A percentile compares a stretch with the other conserved stretches of the same genome.
phyloP scores from a whole-genome alignment of 2,329 filamentous ascomycete genomes.

The Biscogniauxia sp. region DNA sequence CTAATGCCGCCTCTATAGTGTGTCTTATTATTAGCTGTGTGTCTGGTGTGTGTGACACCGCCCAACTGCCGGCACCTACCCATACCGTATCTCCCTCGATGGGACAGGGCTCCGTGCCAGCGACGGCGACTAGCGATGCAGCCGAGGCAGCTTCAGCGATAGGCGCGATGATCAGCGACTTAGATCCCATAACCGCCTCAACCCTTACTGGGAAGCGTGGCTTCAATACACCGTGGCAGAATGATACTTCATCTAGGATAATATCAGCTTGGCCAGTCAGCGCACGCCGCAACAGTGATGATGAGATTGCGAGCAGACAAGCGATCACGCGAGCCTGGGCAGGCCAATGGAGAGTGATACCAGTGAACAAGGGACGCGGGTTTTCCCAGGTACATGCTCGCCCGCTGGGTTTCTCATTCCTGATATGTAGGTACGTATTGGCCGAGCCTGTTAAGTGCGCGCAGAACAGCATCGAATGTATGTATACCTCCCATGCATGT shows the following conservation, averaged over 20 bases:
- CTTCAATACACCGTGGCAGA: neutral
- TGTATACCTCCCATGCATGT: too few relatives aligned
- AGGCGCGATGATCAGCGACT: neutral
- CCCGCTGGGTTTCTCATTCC: neutral
- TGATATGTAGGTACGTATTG: neutral
- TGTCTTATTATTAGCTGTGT: slow-evolving; percentile 4
- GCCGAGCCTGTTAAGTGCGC: neutral
- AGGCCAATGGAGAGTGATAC: neutral
- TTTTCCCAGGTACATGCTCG: neutral
- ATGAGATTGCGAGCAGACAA: neutral
- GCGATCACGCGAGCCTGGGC: neutral
- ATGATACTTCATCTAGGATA: slow-evolving; percentile 3
- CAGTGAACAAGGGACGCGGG: neutral
- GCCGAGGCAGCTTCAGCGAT: neutral
- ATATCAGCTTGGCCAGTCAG: slow-evolving; percentile 1
- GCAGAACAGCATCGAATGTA: neutral
- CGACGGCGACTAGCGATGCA: neutral
- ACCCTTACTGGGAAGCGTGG: slow-evolving; percentile 1
- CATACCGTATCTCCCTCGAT: neutral
- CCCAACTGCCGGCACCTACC: slow-evolving; percentile 19
- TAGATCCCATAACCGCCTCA: neutral
- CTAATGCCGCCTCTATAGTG: slow-evolving; percentile 14
- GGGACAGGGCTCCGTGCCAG: neutral
- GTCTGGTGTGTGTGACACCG: neutral
- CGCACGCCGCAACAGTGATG: neutral